A percentile compares a stretch with the other conserved stretches of the same genome.
Evolutionary conservation across 495 filamentous ascomycete species (phyloP).

Genomic region (Aspergillus wentii): DNA sequence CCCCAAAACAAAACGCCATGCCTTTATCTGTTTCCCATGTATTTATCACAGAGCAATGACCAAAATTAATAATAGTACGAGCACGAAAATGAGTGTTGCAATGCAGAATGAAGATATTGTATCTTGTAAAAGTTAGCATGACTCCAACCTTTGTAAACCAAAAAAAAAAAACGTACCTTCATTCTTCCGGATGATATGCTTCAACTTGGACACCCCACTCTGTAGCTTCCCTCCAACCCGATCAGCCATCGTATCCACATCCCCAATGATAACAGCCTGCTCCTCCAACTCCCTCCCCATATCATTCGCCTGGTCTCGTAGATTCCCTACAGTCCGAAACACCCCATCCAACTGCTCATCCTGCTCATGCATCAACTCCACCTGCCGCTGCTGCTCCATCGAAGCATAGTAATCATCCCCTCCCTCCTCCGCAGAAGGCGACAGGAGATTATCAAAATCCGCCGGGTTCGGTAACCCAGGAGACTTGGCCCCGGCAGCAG

Average conservation of each 20-base stretch:
- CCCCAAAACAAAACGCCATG: slow-evolving; percentile 10
- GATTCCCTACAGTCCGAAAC: slow-evolving; percentile 83
- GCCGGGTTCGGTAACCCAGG: slow-evolving; percentile 60
- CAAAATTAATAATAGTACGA: slow-evolving; percentile 79
- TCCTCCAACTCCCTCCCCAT: slow-evolving; percentile 97
- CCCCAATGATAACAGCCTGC: slow-evolving; percentile 75
- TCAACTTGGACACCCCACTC: slow-evolving; percentile 79
- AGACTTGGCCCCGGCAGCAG: not conserved
- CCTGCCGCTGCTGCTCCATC: slow-evolving; percentile 88
- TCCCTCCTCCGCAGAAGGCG: slow-evolving; percentile 28
- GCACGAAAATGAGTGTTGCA: slow-evolving; percentile 73
- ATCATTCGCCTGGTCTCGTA: slow-evolving; percentile 82
- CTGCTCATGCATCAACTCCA: slow-evolving; percentile 90
- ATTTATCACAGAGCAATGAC: slow-evolving; percentile 50
- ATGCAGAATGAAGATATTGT: slow-evolving; percentile 90
- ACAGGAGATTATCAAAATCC: slow-evolving; percentile 50
- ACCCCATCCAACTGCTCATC: slow-evolving; percentile 91
- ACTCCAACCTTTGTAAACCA: not conserved
- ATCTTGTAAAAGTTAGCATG: slow-evolving; percentile 43
- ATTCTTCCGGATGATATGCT: slow-evolving; percentile 80
- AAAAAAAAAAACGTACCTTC: slow-evolving; percentile 59
- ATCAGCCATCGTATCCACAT: slow-evolving; percentile 76
- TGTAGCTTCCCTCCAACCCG: slow-evolving; percentile 81
- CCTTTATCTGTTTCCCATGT: slow-evolving; percentile 13
- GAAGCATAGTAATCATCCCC: slow-evolving; percentile 72